Conservation (phyloP, 192 early-diverging fungal species). For the Podila verticillata region DNA sequence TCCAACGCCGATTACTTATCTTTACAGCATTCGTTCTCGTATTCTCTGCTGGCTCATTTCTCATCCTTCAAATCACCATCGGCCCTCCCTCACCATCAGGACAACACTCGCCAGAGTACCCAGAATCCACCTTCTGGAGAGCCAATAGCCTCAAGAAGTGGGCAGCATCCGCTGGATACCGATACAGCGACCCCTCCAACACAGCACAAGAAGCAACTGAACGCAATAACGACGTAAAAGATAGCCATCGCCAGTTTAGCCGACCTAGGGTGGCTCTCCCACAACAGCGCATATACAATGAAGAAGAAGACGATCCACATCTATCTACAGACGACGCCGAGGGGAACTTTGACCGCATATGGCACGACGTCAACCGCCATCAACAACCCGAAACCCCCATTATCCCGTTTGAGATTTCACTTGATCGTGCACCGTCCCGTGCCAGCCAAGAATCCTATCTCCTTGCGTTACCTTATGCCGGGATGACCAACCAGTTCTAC, state of each 20-base stretch:
- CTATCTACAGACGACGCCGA: background rate
- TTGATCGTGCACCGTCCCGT: constrained; percentile 2
- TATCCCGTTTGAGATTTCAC: background rate
- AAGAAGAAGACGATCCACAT: background rate
- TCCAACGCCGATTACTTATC: constrained; percentile 4
- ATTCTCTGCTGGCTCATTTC: constrained; percentile 18
- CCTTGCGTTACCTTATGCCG: constrained; percentile 28
- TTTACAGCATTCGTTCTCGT: constrained; percentile 10
- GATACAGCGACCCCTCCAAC: background rate
- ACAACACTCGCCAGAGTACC: background rate
- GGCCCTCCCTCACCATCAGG: background rate
- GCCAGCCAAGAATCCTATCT: background rate
- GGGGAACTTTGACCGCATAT: background rate
- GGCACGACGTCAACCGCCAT: background rate
- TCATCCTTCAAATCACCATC: constrained; percentile 14
- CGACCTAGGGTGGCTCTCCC: constrained; percentile 1
- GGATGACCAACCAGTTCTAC: constrained; percentile 42
- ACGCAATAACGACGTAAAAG: background rate
- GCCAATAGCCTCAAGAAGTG: background rate
- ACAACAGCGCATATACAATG: background rate
- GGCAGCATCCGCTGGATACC: background rate
- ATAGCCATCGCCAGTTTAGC: background rate
- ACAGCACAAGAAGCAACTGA: background rate
- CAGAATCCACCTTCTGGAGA: background rate
- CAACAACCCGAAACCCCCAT: background rate